Base-by-base conservation (phyloP, 805 yeast species). In the Schwanniomyces vanrijiae region DNA sequence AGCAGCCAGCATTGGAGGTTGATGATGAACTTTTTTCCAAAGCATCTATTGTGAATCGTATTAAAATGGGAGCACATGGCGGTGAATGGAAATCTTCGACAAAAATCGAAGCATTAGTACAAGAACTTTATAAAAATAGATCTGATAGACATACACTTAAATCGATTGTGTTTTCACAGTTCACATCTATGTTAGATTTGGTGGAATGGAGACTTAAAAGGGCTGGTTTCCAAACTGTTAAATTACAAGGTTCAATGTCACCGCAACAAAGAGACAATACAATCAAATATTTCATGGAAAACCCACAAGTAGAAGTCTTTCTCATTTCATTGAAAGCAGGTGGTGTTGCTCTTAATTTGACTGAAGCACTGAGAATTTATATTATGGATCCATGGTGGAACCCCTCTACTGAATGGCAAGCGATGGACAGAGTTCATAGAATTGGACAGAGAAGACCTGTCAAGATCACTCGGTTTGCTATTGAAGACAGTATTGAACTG, bases 331-430 rank as follows among this genome's bases (percentile, higher is more conserved):
- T 94, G 58, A 94, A 94, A 62, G 99, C 99, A 0, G 99, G 99
- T 55, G 99, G 99, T 69, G 99, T 94, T 37, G 99, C 99, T 0
- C 75, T 94, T 54, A 94, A 94, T 63, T 75, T 94, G 53, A 92
- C 97, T 60, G 99, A 95, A 60, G 98, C 99, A 0, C 90, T 95
- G 2, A 98, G 92, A 60, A 98, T 94, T 40, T 94, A 94, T 56
- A 77, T 94, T 39, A 75, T 94, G 75, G 99, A 94, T 59, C 98
- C 98, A 29, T 94, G 99, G 99, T 94, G 99, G 98, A 95, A 94
- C 63, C 98, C 98, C 1, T 87, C 96, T 55, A 94, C 92, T 6
- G 99, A 94, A 65, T 94, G 97, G 90, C 99, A 94, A 65, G 86
- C 95, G 43, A 96, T 96, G 67, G 99, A 94, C 66, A 83, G 99